These are phyloP conservation scores for Coemansia sp. DNA, from an alignment of 192 early-diverging fungal genomes.

Conservation along the genomic window DNA sequence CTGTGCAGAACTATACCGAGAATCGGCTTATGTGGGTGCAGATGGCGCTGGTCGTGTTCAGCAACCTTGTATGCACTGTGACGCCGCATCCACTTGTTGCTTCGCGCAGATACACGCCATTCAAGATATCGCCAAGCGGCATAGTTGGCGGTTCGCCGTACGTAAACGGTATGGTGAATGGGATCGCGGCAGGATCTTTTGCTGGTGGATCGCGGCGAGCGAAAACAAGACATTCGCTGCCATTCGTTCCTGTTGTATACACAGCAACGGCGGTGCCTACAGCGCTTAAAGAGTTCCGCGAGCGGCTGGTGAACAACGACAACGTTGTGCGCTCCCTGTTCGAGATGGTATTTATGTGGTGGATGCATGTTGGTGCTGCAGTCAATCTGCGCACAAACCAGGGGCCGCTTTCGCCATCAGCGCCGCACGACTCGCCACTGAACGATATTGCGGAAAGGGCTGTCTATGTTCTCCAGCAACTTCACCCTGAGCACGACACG, in stretches of 20 bases:
- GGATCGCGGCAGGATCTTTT: background rate
- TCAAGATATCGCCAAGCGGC: conserved; percentile 21
- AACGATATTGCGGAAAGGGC: conserved; percentile 50
- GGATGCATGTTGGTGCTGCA: conserved; percentile 24
- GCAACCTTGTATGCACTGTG: conserved; percentile 36
- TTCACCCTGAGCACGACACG: conserved; percentile 47
- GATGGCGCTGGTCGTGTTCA: conserved; percentile 41
- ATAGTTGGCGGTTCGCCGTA: conserved; percentile 3
- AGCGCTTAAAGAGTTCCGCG: conserved; percentile 28
- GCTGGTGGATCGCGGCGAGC: conserved; percentile 7
- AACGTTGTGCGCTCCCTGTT: conserved; percentile 42
- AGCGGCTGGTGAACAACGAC: conserved; percentile 15
- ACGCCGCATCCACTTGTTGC: conserved; percentile 30
- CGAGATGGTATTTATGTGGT: conserved; percentile 41
- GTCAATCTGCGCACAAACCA: conserved; percentile 11
- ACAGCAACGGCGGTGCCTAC: conserved; percentile 26
- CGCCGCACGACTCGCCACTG: conserved; percentile 32
- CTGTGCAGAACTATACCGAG: conserved; percentile 21
- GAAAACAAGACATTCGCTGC: conserved; percentile 30
- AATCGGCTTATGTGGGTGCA: conserved; percentile 49
- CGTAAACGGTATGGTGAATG: conserved; percentile 2
- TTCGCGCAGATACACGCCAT: conserved; percentile 34
- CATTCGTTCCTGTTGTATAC: conserved; percentile 31
- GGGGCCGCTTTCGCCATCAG: conserved; percentile 8
- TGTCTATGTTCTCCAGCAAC: conserved; percentile 42